Conservation (phyloP, 768 basidiomycete species). For the Albatrellus ellisii region DNA sequence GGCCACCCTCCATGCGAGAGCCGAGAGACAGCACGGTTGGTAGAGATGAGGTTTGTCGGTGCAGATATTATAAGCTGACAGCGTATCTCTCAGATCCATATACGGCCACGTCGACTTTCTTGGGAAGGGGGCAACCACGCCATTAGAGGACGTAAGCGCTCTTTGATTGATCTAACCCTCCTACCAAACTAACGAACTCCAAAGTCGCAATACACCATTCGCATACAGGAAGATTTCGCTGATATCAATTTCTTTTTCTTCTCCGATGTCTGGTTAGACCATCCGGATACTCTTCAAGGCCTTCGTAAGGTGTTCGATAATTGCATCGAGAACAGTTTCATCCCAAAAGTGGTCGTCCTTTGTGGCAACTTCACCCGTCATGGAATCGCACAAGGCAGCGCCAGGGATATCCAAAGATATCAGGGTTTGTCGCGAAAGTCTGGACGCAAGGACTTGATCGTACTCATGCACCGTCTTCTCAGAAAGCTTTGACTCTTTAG, state of each 20-base stretch:
- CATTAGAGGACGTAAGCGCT: slow-evolving; percentile 73
- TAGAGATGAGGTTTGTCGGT: not conserved
- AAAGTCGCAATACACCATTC: slow-evolving; percentile 42
- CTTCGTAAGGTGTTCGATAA: slow-evolving; percentile 82
- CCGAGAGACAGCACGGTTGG: slow-evolving; percentile 69
- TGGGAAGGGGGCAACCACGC: slow-evolving; percentile 84
- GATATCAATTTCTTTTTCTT: slow-evolving; percentile 85
- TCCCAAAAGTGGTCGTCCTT: slow-evolving; percentile 81
- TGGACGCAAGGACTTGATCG: not conserved
- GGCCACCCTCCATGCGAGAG: slow-evolving; percentile 97
- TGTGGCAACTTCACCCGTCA: slow-evolving; percentile 93
- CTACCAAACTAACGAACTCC: not conserved
- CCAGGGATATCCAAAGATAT: slow-evolving; percentile 68
- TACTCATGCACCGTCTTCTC: slow-evolving; percentile 4
- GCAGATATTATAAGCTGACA: slow-evolving; percentile 9
- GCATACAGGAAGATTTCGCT: slow-evolving; percentile 54
- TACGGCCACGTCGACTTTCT: slow-evolving; percentile 97
- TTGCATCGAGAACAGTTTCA: slow-evolving; percentile 74
- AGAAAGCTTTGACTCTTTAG: slow-evolving; percentile 84
- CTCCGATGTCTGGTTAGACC: slow-evolving; percentile 94
- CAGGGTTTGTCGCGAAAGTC: slow-evolving; percentile 40
- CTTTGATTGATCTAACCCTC: not conserved
- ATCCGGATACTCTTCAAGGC: slow-evolving; percentile 67
- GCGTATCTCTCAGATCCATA: slow-evolving; percentile 70
- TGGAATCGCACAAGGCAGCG: slow-evolving; percentile 68